Evolutionary conservation across 148 eudicot species (phyloP), one percentile per base, ranked within the genome.

Genomic region (Chenopodium quinoa): DNA sequence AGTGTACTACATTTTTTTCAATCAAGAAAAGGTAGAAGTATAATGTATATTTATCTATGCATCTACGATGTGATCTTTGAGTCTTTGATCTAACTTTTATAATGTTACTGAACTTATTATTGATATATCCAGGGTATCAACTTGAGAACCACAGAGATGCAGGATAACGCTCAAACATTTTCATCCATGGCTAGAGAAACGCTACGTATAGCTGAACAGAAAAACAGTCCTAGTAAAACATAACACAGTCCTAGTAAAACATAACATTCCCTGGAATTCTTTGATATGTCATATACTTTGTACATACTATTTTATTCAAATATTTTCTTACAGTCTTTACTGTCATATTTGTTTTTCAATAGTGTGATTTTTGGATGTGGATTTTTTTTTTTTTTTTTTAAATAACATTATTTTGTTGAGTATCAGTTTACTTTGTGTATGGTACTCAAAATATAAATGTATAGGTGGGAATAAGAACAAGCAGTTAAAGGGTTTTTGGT

Each of bases 111-210:
- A 34, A 12, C 17, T 66, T 71, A 10, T 3, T 22, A 40, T 79
- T 78, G 12, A 40, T 37, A 23, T 81, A 64, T 87, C n/a, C 77
- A 95, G 98, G 97, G 96, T 19, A 95, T 95, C 68, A 89, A 64
- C 83, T 48, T 91, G 76, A 93, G 83, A 86, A 89, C 93, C 13
- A 72, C 92, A 64, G 91, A 95, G 86, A 93, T 95, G 98, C 91
- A 95, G 79, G 93, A 92, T 71, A 83, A 76, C 5, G 98, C 98
- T 17, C 84, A 67, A 62, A 91, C 98, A 79, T 95, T 92, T 82
- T 93, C 97, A 74, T 90, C 97, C 31, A 91, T 93, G 93, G 98
- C 98, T 4, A 93, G 88, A 78, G 97, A 95, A 82, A 83, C 94
- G 65, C 80, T 95, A 77, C 84, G 90, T 77, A 54, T 86, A 78